A percentile compares a stretch with the other conserved stretches of the same genome.
phyloP scores from a whole-genome alignment of 2,329 filamentous ascomycete species.

The Arthrobotrys sphaeroides region DNA sequence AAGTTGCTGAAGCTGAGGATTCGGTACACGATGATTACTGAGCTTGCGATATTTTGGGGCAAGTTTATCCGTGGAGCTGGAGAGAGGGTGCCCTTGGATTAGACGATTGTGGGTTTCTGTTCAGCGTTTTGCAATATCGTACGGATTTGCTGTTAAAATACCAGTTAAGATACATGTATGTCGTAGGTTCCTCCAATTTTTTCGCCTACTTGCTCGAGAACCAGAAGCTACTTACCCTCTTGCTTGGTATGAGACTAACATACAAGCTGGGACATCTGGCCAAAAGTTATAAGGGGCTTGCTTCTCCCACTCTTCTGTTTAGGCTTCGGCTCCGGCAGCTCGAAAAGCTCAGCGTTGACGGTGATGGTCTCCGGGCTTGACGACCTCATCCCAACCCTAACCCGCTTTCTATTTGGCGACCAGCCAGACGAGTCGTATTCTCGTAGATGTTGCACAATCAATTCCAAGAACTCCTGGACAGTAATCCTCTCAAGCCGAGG shows the following conservation, averaged over 20 bases:
- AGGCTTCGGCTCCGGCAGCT: not conserved
- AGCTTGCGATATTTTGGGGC: not conserved
- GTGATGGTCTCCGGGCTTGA: no score
- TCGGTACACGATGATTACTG: not conserved
- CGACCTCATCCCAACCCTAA: not conserved
- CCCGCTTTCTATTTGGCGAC: not conserved
- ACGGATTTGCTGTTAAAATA: no score
- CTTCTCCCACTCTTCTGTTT: not conserved
- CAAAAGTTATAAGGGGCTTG: not conserved
- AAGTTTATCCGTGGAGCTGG: not conserved
- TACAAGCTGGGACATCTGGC: not conserved
- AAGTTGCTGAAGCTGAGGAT: constrained; percentile 1
- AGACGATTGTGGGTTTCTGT: no score
- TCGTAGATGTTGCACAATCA: not conserved
- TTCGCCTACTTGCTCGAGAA: no score
- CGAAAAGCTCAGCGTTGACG: not conserved
- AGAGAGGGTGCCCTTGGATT: not conserved
- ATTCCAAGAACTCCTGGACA: constrained; percentile 1
- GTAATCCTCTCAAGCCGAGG: not conserved
- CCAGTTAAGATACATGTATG: no score
- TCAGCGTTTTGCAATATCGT: no score
- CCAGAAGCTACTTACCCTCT: no score
- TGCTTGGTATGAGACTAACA: no score
- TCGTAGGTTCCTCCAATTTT: no score
- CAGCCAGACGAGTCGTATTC: not conserved